Percentiles rank a stretch among this genome's conserved stretches.
These are phyloP conservation scores for Aureobasidium mangrovei DNA, from an alignment of 2,329 filamentous ascomycete species.

Conservation along the genomic window DNA sequence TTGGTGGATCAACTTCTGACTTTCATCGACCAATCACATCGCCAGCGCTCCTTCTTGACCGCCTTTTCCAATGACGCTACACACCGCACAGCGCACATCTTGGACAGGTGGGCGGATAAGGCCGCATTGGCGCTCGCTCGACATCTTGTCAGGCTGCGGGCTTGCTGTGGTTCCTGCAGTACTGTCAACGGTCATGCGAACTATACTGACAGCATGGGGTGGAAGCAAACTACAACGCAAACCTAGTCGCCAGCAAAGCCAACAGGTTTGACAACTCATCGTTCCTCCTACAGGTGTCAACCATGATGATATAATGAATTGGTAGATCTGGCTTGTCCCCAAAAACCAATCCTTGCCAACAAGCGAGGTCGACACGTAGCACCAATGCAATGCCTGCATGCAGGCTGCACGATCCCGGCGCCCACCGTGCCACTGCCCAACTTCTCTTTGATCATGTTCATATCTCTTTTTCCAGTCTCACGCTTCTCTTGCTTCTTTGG, in stretches of 20 bases:
- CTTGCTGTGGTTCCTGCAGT: slow-evolving; percentile 9
- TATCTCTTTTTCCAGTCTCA: neutral
- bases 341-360: slow-evolving; percentile 10
- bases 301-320: slow-evolving; percentile 1
- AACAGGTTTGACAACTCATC: neutral
- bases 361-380: slow-evolving; percentile 14
- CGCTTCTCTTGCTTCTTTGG: neutral
- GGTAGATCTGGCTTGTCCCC: slow-evolving; percentile 1
- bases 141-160: neutral
- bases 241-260: neutral
- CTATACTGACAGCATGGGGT: neutral
- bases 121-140: neutral
- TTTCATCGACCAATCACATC: slow-evolving; percentile 5
- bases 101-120: slow-evolving; percentile 7
- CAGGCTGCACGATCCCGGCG: slow-evolving; percentile 12
- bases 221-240: neutral
- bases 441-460: slow-evolving; percentile 9
- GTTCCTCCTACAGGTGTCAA: neutral
- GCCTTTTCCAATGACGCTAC: slow-evolving; percentile 6
- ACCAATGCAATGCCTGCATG: slow-evolving; percentile 12
- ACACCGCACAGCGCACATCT: slow-evolving; percentile 1
- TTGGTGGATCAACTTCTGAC: slow-evolving; percentile 9
- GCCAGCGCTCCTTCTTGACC: neutral
- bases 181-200: slow-evolving; percentile 12
- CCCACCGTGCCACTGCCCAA: slow-evolving; percentile 12